Percentiles rank a stretch among this genome's conserved stretches.
Evolutionary conservation across 768 basidiomycete species (phyloP).

Genomic region (Lentinula sp.): DNA sequence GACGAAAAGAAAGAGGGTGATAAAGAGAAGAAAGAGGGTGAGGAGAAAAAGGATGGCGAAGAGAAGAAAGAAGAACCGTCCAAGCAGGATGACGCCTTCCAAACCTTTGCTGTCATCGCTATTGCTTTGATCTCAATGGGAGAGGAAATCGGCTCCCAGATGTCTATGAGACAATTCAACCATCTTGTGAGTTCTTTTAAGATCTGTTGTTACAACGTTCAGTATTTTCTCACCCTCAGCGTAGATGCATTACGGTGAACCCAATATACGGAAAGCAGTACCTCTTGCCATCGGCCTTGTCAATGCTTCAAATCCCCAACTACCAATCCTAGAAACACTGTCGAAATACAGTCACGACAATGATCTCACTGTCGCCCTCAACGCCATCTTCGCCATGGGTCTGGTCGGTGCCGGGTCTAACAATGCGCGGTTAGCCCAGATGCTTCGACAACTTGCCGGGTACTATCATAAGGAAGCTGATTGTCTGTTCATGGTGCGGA

Average conservation of each 20-base stretch:
- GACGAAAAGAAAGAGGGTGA: slow-evolving; percentile 48
- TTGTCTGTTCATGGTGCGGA: slow-evolving; percentile 91
- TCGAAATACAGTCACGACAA: slow-evolving; percentile 99
- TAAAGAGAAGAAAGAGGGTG: slow-evolving; percentile 47
- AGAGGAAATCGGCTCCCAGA: slow-evolving; percentile 95
- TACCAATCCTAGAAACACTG: slow-evolving; percentile 91
- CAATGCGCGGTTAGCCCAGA: slow-evolving; percentile 94
- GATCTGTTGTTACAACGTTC: too few species aligned
- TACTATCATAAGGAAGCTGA: slow-evolving; percentile 98
- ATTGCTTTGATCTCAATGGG: slow-evolving; percentile 97
- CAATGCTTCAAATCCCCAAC: slow-evolving; percentile 92
- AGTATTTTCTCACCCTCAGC: neutral
- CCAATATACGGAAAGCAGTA: slow-evolving; percentile 83
- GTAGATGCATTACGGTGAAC: slow-evolving; percentile 96
- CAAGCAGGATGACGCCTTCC: slow-evolving; percentile 66
- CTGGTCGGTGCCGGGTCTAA: slow-evolving; percentile 98
- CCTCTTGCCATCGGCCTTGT: slow-evolving; percentile 94
- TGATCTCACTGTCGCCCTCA: slow-evolving; percentile 92
- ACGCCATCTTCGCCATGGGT: slow-evolving; percentile 99
- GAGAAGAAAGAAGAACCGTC: slow-evolving; percentile 23
- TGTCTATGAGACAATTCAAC: slow-evolving; percentile 97
- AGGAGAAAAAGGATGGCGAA: slow-evolving; percentile 45
- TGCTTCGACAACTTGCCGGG: slow-evolving; percentile 94
- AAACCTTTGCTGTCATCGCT: slow-evolving; percentile 89
- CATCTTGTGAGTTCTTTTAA: slow-evolving; percentile 57